Evolutionary conservation across 306 rosid species (phyloP).

Genomic region (Aeschynomene evenia): DNA sequence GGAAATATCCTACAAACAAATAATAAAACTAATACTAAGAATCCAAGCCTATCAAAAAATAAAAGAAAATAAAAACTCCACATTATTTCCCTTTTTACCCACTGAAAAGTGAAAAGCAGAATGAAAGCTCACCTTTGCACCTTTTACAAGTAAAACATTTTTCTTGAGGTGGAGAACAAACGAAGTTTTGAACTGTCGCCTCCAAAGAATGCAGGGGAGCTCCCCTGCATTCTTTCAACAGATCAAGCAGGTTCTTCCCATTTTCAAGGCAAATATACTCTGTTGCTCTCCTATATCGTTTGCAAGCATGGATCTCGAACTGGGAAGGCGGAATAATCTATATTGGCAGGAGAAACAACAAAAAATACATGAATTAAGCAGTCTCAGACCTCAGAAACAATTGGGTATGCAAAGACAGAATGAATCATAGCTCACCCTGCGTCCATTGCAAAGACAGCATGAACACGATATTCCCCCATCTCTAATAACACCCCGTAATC

Average conservation of each 20-base stretch:
- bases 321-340: conserved; percentile 89
- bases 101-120: not conserved
- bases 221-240: conserved; percentile 68
- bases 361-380: conserved; percentile 20
- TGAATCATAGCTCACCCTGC: conserved; percentile 61
- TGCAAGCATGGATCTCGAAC: conserved; percentile 95
- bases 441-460: conserved; percentile 69
- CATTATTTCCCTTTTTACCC: not conserved
- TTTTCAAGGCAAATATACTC: conserved; percentile 90
- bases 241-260: conserved; percentile 86
- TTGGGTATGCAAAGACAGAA: conserved; percentile 23
- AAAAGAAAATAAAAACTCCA: not conserved
- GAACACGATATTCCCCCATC: conserved; percentile 90
- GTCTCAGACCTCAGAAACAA: conserved; percentile 21
- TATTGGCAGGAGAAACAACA: conserved; percentile 10
- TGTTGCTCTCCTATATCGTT: conserved; percentile 79
- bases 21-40: conserved; percentile 15
- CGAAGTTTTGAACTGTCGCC: conserved; percentile 63
- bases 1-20: conserved; percentile 57
- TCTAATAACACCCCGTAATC: conserved; percentile 74
- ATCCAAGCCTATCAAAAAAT: not conserved
- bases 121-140: conserved; percentile 68
- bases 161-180: conserved; percentile 62
- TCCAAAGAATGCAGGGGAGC: conserved; percentile 67
- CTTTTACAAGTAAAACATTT: conserved; percentile 68